phyloP scores from a whole-genome alignment of 768 basidiomycete genomes.

The Pulveroboletus sp. region DNA sequence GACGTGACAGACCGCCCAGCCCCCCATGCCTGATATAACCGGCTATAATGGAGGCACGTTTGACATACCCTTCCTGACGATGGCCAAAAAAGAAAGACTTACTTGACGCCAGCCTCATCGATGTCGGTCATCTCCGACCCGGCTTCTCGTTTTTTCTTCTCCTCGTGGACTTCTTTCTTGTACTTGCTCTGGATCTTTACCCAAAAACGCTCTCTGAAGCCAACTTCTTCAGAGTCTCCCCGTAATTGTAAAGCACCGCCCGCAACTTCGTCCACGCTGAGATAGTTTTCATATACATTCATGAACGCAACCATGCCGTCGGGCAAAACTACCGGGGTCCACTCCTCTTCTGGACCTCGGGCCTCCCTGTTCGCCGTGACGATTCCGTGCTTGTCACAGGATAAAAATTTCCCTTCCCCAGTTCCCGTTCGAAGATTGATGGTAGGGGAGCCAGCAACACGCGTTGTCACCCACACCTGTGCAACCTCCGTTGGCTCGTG shows the following conservation, averaged over 20 bases:
- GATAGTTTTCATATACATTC: conserved; percentile 87
- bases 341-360: conserved; percentile 90
- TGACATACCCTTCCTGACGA: neutral
- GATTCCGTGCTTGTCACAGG: conserved; percentile 80
- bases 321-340: conserved; percentile 78
- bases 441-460: conserved; percentile 77
- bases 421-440: conserved; percentile 83
- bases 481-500: conserved; percentile 75
- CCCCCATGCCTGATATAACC: conserved; percentile 79
- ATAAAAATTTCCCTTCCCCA: conserved; percentile 89
- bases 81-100: conserved; percentile 30
- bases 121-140: conserved; percentile 47
- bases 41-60: conserved; percentile 39
- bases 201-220: conserved; percentile 83
- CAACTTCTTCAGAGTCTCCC: conserved; percentile 82
- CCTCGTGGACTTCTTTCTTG: conserved; percentile 76
- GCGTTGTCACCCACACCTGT: conserved; percentile 90
- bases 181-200: conserved; percentile 88
- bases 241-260: conserved; percentile 75
- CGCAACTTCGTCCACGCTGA: conserved; percentile 81
- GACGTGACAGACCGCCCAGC: conserved; percentile 73
- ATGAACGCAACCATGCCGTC: conserved; percentile 86
- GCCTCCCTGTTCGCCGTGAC: conserved; percentile 85
- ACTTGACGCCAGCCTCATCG: conserved; percentile 77
- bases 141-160: conserved; percentile 66